Evolutionary conservation across 2,329 filamentous ascomycete species (phyloP).

Genomic region (Periconia macrospinosa): DNA sequence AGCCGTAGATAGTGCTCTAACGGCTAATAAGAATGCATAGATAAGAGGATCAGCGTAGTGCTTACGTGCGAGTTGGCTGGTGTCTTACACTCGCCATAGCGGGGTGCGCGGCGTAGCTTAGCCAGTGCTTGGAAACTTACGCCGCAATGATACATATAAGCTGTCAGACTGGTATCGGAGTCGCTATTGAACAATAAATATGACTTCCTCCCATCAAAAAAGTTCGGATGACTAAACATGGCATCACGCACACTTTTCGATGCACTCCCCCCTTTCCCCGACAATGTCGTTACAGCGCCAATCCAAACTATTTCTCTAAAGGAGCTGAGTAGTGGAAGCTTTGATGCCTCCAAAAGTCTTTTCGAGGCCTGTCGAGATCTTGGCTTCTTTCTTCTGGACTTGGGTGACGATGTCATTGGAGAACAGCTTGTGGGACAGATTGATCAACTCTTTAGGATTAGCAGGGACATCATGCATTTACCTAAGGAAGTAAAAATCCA

Average conservation of each 20-base stretch:
- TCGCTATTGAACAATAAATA: too few species aligned
- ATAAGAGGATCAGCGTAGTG: too few species aligned
- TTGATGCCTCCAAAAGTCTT: neutral
- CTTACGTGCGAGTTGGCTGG: too few species aligned
- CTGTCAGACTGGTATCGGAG: too few species aligned
- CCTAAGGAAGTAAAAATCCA: conserved; percentile 1
- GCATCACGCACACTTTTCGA: conserved; percentile 4
- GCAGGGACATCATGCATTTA: conserved; percentile 6
- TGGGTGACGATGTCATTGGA: conserved; percentile 1
- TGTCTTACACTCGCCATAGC: too few species aligned
- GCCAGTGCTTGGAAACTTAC: too few species aligned
- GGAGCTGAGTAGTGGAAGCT: neutral
- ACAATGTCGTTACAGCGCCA: neutral
- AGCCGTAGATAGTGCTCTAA: too few species aligned
- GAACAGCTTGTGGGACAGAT: neutral
- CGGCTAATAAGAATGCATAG: too few species aligned
- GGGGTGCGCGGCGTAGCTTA: too few species aligned
- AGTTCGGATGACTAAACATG: neutral
- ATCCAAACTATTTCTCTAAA: neutral
- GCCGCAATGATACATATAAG: too few species aligned
- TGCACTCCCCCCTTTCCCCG: conserved; percentile 1
- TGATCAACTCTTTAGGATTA: neutral
- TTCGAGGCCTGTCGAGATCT: neutral
- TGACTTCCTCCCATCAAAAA: too few species aligned
- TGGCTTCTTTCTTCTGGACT: conserved; percentile 5